Evolutionary conservation across 202 grass and related monocot genomes (phyloP), one percentile per base, ranked within the genome.

Genomic region (Zizania palustris): DNA sequence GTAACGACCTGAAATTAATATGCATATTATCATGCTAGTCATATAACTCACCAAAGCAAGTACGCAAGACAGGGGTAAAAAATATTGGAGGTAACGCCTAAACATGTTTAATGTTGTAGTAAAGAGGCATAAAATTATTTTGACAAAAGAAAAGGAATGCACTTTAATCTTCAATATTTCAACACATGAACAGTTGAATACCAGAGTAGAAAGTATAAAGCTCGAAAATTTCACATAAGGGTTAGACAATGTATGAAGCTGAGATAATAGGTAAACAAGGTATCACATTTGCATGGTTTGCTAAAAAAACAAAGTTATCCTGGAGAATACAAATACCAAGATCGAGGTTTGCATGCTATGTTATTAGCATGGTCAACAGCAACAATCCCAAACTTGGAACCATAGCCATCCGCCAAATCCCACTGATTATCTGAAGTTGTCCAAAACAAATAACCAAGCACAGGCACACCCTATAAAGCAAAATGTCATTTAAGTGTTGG

Each of bases 321-420:
- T 97, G 20, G 84, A 56, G 73, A 97, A 97, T 65, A 94, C 84
- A 84, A 88, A 76, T 97, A 97, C 22, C 91, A 97, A 51, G 89
- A 91, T 9, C 85, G 87, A 84, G 91, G 89, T 80, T 84, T 78
- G 21, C 94, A 80, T 77, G 91, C 89, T 78, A 97, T 74, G 70
- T 88, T 78, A 88, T 90, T 83, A 44, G 91, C 82, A 83, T 85
- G 94, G 77, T 97, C 89, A 78, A 97, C 91, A 80, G 82, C 71
- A 49, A 94, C 85, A 74, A 94, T 91, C 38, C 94, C 94, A 84
- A 97, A 97, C 74, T 97, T 94, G n/a, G 89, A 91, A 57, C 94
- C 94, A 84, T 97, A 97, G 57, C 94, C 94, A 88, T 97, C 94
- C 9, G 94, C 94, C 94, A 91, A 94, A 78, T 97, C 91, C 94